phyloP scores from a whole-genome alignment of 352 stramenopile species.

The Phytophthora agathidicida region DNA sequence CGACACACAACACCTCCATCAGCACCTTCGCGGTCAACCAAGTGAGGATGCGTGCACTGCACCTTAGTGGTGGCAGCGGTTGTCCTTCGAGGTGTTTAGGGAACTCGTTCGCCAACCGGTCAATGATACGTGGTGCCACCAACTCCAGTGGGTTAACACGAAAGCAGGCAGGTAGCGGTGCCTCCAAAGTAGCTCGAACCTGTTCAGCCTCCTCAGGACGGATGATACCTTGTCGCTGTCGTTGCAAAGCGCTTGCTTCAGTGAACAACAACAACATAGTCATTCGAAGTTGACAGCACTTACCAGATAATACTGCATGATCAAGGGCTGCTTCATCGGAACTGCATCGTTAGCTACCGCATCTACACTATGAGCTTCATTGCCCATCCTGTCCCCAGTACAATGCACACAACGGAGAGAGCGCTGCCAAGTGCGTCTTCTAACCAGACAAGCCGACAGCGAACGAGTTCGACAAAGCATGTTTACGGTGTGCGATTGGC shows the following conservation, averaged over 20 bases:
- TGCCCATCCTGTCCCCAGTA: constrained; percentile 19
- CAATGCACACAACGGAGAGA: background rate
- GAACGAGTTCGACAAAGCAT: constrained; percentile 20
- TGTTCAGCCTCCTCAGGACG: constrained; percentile 37
- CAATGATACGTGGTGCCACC: constrained; percentile 42
- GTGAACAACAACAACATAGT: background rate
- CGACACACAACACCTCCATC: background rate
- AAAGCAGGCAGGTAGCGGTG: constrained; percentile 73
- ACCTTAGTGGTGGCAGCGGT: constrained; percentile 47
- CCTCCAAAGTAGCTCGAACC: constrained; percentile 56
- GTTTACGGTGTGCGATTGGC: constrained; percentile 20
- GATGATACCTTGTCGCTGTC: constrained; percentile 70
- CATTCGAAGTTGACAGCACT: background rate
- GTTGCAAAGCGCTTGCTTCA: background rate
- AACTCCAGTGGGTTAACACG: constrained; percentile 59
- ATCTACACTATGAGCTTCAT: background rate
- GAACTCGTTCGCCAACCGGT: constrained; percentile 52
- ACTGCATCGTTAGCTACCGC: constrained; percentile 8
- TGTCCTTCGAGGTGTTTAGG: constrained; percentile 32
- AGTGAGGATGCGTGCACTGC: background rate
- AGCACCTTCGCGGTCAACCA: background rate
- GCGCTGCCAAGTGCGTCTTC: constrained; percentile 7
- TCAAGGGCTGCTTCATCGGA: constrained; percentile 34
- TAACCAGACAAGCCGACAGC: constrained; percentile 7
- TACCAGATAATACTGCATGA: constrained; percentile 80